Evolutionary conservation across 176 grass and related monocot species (phyloP).

Genomic region (Bonia amplexicaulis): DNA sequence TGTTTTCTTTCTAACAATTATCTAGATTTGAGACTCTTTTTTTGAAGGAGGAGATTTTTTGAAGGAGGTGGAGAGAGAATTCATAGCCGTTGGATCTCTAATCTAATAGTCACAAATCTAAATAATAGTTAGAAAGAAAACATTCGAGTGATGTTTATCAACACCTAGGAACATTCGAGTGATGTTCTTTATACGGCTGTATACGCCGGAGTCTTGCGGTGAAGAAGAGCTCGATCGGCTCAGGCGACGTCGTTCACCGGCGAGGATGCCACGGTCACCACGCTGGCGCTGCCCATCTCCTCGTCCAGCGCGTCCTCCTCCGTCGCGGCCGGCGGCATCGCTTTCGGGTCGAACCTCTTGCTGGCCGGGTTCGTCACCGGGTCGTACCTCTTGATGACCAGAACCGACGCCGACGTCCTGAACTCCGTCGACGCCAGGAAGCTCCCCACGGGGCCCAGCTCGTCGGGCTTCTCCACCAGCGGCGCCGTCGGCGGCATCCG

Average conservation of each 20-base stretch:
- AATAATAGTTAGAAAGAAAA: too few relatives aligned
- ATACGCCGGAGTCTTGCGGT: too few relatives aligned
- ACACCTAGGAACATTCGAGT: too few relatives aligned
- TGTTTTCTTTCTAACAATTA: too few relatives aligned
- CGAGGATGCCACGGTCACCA: not conserved
- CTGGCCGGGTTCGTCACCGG: slow-evolving; percentile 34
- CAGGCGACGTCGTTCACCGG: not conserved
- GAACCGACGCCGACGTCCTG: slow-evolving; percentile 50
- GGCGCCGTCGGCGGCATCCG: slow-evolving; percentile 28
- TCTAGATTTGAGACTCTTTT: too few relatives aligned
- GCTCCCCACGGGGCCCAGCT: slow-evolving; percentile 55
- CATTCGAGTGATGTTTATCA: too few relatives aligned
- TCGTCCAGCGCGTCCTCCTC: slow-evolving; percentile 32
- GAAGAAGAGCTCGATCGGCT: not conserved
- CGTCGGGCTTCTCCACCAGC: slow-evolving; percentile 37
- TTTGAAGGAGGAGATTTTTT: too few relatives aligned
- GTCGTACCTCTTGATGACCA: slow-evolving; percentile 51
- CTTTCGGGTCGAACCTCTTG: slow-evolving; percentile 44
- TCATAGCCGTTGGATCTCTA: too few relatives aligned
- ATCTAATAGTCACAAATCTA: too few relatives aligned
- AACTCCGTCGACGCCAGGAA: slow-evolving; percentile 53
- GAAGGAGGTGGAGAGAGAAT: too few relatives aligned
- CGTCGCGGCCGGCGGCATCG: slow-evolving; percentile 8
- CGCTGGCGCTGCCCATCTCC: not conserved
- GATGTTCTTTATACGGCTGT: too few relatives aligned